Evolutionary conservation across 2,329 filamentous ascomycete genomes (phyloP), one percentile per base, ranked within the genome.

Genomic region (Nemania sp.): DNA sequence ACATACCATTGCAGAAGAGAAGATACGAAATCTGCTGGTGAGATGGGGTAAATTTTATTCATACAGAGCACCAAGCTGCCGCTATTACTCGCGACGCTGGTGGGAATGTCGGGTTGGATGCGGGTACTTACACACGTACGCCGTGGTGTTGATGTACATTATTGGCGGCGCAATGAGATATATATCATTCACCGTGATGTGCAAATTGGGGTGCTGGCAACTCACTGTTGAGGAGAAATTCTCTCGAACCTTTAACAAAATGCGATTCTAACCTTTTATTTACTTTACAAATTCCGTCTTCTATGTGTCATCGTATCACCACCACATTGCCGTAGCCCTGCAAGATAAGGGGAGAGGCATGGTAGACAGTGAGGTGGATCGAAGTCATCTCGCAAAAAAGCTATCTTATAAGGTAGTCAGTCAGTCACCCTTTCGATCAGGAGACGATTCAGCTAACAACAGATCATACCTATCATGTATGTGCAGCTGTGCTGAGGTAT

Each of bases 11-110:
- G 17, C 15, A 15, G 43, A 37, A 34, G 17, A 32, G 17, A 32
- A 39, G 45, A 51, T 25, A 51, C 54, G 46, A 45, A 17, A 57
- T 45, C 25, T 37, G 49, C 25, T 37, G 49, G 25, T 29, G 54
- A 46, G 34, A 34, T 43, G 35, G 47, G 52, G 37, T n/a, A 46
- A 21, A 35, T 60, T 40, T 55, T 42, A 48, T 55, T 37, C 46
- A 35, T 37, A 48, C 18, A 13, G 54, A 32, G 40, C 32, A 21
- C 35, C 25, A 7, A 29, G 25, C 3, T n/a, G 25, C 7, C 4
- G 25, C 25, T 29, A 29, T 29, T 9, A 43, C 4, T 4, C 2
- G 13, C 15, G 40, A 43, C 29, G 18, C 29, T 17, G 37, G 39
- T 13, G 9, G 17, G 39, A 20, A n/a, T n/a, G 12, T 12, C 35